Base-by-base conservation (phyloP, 1,139 yeast species). In the Saccharomyces hybrid region DNA sequence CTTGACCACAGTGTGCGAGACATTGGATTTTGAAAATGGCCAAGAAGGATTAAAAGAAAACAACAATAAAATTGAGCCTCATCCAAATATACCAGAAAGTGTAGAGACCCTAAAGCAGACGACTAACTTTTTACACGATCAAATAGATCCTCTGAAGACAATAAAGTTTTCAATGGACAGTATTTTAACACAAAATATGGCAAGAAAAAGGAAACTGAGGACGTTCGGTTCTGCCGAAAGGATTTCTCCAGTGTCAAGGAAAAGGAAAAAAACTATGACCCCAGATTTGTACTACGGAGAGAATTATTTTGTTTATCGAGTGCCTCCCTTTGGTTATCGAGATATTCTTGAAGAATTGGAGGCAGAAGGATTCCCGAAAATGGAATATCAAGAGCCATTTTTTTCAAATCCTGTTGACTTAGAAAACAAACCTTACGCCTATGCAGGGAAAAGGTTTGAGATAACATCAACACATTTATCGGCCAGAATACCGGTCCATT, bases 361-460 rank as follows among this genome's bases (percentile, higher is more conserved):
- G 29, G 63, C 69, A 0, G 62, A 68, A 32, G 84, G 83, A 0
- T 61, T 78, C 5, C 77, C 86, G 1, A 75, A 78, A 58, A 71
- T 81, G 9, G 77, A 82, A 23, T 85, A 86, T 63, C 58, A 62
- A 1, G 86, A 81, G 56, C 96, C 97, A 0, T 82, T 72, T 60
- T 90, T 81, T 62, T 78, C 83, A 27, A 73, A 76, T 32, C 68
- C 73, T 0, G 64, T 66, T 0, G 88, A 86, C 59, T 72, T 80
- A 4, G 84, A 85, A 1, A 53, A 70, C 0, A 73, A 72, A 28
- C 84, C 95, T 0, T 76, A 84, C 56, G 69, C 80, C 1, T 84
- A 82, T 70, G 90, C 91, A 0, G 90, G 90, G 23, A 81, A 78
- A 56, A 81, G 79, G 59, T 82, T 83, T 58, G 72, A 61, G 13